Evolutionary conservation across 176 grass and related monocot species (phyloP), one percentile per base, ranked within the genome.

Genomic region (Carex littledalei): DNA sequence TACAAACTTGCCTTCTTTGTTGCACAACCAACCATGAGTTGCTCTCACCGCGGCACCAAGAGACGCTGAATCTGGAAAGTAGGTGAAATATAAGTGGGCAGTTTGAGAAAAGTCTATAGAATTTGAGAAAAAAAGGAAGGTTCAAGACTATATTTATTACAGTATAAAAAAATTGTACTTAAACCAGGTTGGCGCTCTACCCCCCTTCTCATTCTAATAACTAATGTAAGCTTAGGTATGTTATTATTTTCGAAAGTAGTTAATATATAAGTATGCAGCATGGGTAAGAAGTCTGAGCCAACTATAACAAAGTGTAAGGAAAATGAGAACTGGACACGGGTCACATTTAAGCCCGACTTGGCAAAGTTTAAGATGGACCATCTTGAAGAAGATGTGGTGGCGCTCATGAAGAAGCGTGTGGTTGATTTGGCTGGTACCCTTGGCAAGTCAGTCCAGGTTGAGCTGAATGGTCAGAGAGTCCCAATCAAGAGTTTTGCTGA

Each of bases 361-460:
- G n/a, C n/a, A n/a, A n/a, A n/a, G n/a, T n/a, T n/a, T n/a, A n/a
- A n/a, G n/a, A n/a, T n/a, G n/a, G n/a, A n/a, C n/a, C n/a, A n/a
- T n/a, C n/a, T n/a, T n/a, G n/a, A n/a, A n/a, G n/a, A n/a, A n/a
- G n/a, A n/a, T n/a, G n/a, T n/a, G n/a, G n/a, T n/a, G n/a, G n/a
- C n/a, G n/a, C n/a, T n/a, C n/a, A n/a, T n/a, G n/a, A n/a, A n/a
- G n/a, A n/a, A n/a, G n/a, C n/a, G n/a, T n/a, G n/a, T n/a, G n/a
- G n/a, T n/a, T n/a, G n/a, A n/a, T n/a, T n/a, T n/a, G n/a, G n/a
- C n/a, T n/a, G n/a, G n/a, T n/a, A n/a, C n/a, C n/a, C n/a, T n/a
- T 24, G 24, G 95, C 18, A 94, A 87, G 84, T 90, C 89, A 0
- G 92, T 98, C 57, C 94, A 89, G 91, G 95, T 98, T n/a, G 89